Base-by-base conservation (phyloP, 345 rosid genomes). In the Mangifera indica region DNA sequence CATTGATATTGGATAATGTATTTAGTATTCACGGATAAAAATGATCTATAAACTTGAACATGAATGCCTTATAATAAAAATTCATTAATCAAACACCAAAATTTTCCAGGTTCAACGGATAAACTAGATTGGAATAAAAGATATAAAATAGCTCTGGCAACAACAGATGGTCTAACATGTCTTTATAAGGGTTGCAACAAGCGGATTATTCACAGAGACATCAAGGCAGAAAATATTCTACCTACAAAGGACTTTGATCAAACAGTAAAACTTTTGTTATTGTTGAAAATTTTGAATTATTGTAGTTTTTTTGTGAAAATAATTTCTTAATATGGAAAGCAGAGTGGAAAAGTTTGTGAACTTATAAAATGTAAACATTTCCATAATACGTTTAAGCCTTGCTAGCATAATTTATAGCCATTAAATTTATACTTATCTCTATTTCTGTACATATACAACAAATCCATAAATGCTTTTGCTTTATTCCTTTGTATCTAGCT, bases 121-220 rank as follows among this genome's bases (percentile, higher is more conserved):
- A n/a, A n/a, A n/a, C n/a, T n/a, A n/a, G n/a, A n/a, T n/a, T n/a
- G n/a, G n/a, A n/a, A n/a, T n/a, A n/a, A n/a, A n/a, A n/a, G n/a
- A n/a, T n/a, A n/a, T n/a, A n/a, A n/a, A n/a, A n/a, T n/a, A n/a
- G n/a, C n/a, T n/a, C n/a, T n/a, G n/a, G n/a, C n/a, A n/a, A n/a
- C n/a, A n/a, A n/a, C n/a, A n/a, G n/a, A n/a, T n/a, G n/a, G n/a
- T n/a, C n/a, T n/a, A n/a, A n/a, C n/a, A n/a, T n/a, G n/a, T n/a
- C n/a, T n/a, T n/a, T n/a, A n/a, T n/a, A n/a, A n/a, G 70, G 58
- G 71, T 76, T 88, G 98, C 84, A 87, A 81, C 49, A 91, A 81
- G 78, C 77, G 98, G 76, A 91, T 94, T 83, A 94, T 94, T 78
- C 98, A 94, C 73, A 82, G 98, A 78, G 98, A 94, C 76, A 94